Evolutionary conservation across 75 land plant species (phyloP).

Genomic region (Pinus tabuliformis): DNA sequence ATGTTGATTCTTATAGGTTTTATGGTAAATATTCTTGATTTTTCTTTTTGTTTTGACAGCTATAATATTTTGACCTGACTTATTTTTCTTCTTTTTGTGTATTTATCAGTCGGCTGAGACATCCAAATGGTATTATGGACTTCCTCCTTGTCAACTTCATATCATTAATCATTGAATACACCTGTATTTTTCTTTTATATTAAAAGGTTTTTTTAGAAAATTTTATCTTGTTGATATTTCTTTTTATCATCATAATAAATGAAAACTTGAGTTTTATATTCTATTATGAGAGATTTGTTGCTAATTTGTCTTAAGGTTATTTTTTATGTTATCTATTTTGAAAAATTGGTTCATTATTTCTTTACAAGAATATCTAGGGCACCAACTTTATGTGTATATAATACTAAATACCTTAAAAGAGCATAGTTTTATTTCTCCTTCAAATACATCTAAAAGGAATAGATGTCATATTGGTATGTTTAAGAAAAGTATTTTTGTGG

Average conservation of each 20-base stretch:
- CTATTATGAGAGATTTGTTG: not conserved
- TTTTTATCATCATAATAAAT: not conserved
- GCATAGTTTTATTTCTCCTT: not conserved
- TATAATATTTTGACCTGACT: conserved; percentile 9
- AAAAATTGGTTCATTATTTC: not conserved
- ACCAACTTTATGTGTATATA: too few relatives aligned
- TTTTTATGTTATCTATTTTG: not conserved
- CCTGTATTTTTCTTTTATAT: not conserved
- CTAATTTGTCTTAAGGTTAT: not conserved
- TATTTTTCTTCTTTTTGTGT: conserved; percentile 11
- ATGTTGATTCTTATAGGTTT: not conserved
- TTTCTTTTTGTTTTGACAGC: not conserved
- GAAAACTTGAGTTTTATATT: not conserved
- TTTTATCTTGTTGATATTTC: not conserved
- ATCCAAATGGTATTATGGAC: conserved; percentile 86
- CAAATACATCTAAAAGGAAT: too few relatives aligned
- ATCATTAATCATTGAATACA: not conserved
- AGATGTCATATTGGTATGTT: too few relatives aligned
- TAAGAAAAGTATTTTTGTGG: too few relatives aligned
- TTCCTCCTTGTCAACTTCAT: not conserved
- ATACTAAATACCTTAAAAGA: not conserved
- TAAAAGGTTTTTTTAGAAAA: not conserved
- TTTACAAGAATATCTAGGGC: not conserved
- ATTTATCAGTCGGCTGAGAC: conserved; percentile 82
- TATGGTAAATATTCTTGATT: not conserved